These are phyloP conservation scores for Mycena sanguinolenta DNA, from an alignment of 768 basidiomycete species.

Conservation along the genomic window DNA sequence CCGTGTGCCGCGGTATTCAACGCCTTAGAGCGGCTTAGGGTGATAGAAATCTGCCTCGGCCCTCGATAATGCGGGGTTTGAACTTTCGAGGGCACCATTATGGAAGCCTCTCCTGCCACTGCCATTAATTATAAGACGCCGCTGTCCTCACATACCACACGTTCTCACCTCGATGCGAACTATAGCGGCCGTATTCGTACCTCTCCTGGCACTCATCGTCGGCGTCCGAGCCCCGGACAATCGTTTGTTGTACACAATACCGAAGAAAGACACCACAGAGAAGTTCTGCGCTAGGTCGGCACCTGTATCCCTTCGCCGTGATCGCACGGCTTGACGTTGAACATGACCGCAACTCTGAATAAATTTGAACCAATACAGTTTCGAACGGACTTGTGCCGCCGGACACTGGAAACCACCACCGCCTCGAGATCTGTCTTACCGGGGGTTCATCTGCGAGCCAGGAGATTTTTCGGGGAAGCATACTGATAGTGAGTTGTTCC, in stretches of 20 bases:
- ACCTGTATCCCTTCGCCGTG: background rate
- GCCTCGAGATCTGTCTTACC: background rate
- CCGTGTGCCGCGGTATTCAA: no score
- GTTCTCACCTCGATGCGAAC: background rate
- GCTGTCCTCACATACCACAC: background rate
- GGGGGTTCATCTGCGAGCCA: conserved; percentile 16
- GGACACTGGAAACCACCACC: conserved; percentile 20
- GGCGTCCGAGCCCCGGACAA: conserved; percentile 13
- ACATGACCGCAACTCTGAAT: background rate
- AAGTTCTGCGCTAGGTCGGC: conserved; percentile 11
- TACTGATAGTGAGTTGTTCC: conserved; percentile 1
- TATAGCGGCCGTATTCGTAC: background rate
- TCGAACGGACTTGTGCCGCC: conserved; percentile 6
- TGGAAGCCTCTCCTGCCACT: background rate
- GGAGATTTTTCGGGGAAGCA: conserved; percentile 25
- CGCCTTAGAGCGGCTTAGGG: no score
- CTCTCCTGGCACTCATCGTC: conserved; percentile 6
- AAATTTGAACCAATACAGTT: conserved; percentile 13
- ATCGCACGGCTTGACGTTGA: background rate
- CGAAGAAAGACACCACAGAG: conserved; percentile 1
- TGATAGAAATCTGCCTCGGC: background rate
- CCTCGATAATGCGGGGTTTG: background rate
- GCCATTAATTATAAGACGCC: no score
- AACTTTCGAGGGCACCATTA: background rate
- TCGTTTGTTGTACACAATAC: conserved; percentile 23